Evolutionary conservation across 352 stramenopile genomes (phyloP), one percentile per base, ranked within the genome.

Genomic region (Hyphochytrium catenoides): DNA sequence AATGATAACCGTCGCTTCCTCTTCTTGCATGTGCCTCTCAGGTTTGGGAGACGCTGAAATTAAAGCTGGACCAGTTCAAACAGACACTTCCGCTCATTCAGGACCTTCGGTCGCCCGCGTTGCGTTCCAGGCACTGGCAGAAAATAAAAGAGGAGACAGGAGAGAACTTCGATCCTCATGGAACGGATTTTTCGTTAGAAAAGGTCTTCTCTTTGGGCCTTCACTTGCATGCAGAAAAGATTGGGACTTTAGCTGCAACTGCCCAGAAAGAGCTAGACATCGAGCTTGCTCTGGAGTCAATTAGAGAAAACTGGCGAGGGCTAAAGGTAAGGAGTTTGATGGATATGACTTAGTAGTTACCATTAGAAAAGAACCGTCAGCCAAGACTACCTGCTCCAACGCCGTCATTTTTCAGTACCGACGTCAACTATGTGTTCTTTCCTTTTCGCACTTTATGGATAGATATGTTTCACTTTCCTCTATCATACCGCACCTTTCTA

Each of bases 41-140:
- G 43, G 68, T 74, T 16, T 92, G 77, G 75, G 75, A 60, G 30
- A 63, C 82, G 8, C 90, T 91, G 57, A 78, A 84, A 41, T 70
- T 75, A 1, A 94, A 90, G 39, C 88, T 91, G 30, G 79, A 92
- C 31, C 84, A 92, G 46, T 75, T 77, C 41, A 60, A 89, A 11
- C 75, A 87, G 36, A 90, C 74, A 0, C 49, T 92, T 25, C 76
- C 74, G n/a, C 47, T 93, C 3, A 92, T 93, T 33, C 70, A 88
- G 47, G 75, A 93, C 30, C 56, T 93, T 1, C 86, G 90, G 43
- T 90, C 74, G 24, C 72, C 74, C 16, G 75, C 75, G 5, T 41
- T 93, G 21, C 63, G 78, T 6, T 46, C 66, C 6, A 65, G 75
- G 24, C 78, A 93, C 41, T 93, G 78, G 78, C 56, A 57, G 17